A percentile compares a stretch with the other conserved stretches of the same genome.
These are phyloP conservation scores for Neurospora terricola DNA, from an alignment of 495 filamentous ascomycete genomes.

Conservation along the genomic window DNA sequence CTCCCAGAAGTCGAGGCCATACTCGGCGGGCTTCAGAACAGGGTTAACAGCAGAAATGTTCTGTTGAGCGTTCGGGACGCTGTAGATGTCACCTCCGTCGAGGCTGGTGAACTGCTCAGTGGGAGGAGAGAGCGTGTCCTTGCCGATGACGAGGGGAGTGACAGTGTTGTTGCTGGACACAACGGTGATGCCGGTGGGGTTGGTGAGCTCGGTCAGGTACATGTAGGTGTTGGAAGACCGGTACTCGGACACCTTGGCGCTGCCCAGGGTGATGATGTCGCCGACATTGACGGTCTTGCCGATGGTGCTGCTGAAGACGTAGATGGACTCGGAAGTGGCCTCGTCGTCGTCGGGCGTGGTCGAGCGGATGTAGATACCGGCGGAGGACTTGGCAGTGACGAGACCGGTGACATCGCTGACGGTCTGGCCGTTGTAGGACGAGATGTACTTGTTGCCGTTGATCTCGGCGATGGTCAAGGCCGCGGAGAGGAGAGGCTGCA, in stretches of 20 bases:
- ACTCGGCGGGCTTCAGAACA: conserved; percentile 38
- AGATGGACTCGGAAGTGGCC: conserved; percentile 40
- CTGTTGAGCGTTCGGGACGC: conserved; percentile 41
- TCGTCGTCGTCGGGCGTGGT: conserved; percentile 35
- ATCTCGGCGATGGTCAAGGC: conserved; percentile 50
- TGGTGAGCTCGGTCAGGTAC: conserved; percentile 46
- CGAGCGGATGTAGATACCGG: conserved; percentile 49
- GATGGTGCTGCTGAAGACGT: conserved; percentile 39
- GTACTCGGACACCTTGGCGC: conserved; percentile 43
- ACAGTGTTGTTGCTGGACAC: conserved; percentile 33
- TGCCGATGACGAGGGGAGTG: conserved; percentile 43
- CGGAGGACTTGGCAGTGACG: conserved; percentile 47
- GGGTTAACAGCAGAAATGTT: conserved; percentile 46
- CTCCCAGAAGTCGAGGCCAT: conserved; percentile 59
- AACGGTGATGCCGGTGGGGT: conserved; percentile 34
- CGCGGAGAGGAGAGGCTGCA: conserved; percentile 15
- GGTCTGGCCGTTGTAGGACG: conserved; percentile 38
- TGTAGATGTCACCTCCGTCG: conserved; percentile 45
- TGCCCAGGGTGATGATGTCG: conserved; percentile 46
- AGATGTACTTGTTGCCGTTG: conserved; percentile 51
- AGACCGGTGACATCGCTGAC: conserved; percentile 47
- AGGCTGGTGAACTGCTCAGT: conserved; percentile 40
- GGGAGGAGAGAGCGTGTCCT: conserved; percentile 38
- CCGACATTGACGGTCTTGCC: conserved; percentile 37
- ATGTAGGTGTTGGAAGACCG: conserved; percentile 39